Evolutionary conservation across 2,329 filamentous ascomycete species (phyloP).

Genomic region (Graphiopsis chlorocephala): DNA sequence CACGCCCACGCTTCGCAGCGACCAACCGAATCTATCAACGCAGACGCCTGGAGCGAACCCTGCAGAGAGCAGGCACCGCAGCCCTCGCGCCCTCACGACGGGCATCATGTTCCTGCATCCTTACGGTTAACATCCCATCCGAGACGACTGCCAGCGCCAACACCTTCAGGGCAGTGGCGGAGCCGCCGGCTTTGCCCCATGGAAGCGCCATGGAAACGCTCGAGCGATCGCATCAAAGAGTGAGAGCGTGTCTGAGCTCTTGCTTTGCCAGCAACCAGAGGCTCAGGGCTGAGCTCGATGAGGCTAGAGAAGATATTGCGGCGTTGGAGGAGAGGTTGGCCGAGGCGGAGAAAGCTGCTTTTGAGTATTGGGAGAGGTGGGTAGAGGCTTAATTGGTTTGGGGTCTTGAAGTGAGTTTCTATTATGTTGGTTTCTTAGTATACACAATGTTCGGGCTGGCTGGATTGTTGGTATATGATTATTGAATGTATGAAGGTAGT

Average conservation of each 20-base stretch:
- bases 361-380: not conserved
- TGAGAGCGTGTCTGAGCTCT: not conserved
- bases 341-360: not conserved
- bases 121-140: too few species aligned
- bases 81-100: not conserved
- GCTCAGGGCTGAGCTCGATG: not conserved
- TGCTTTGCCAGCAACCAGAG: not conserved
- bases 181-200: not conserved
- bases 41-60: not conserved
- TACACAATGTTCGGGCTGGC: not conserved
- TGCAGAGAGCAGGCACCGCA: not conserved
- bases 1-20: not conserved
- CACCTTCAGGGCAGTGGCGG: not conserved
- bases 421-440: not conserved
- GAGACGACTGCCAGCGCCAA: not conserved
- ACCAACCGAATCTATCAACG: not conserved
- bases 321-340: not conserved
- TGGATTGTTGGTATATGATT: not conserved
- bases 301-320: not conserved
- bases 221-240: not conserved
- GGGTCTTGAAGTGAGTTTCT: not conserved
- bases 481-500: not conserved
- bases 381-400: not conserved
- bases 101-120: not conserved
- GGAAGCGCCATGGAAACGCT: not conserved